These are phyloP conservation scores for Harringtonia aguacate DNA, from an alignment of 2,329 filamentous ascomycete genomes.

Conservation along the genomic window DNA sequence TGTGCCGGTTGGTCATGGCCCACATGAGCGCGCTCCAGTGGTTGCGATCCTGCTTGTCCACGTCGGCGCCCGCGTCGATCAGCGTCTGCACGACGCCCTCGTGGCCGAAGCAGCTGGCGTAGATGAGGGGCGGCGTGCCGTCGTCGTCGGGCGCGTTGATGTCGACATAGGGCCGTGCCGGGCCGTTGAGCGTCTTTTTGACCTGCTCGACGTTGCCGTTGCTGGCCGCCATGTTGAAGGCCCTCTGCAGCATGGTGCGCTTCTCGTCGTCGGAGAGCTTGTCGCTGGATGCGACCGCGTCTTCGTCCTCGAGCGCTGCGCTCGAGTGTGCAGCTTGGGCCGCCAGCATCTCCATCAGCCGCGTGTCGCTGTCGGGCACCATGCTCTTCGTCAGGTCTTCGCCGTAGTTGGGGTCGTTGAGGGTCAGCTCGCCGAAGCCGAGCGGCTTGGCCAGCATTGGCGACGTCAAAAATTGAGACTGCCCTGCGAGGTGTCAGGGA, in stretches of 20 bases:
- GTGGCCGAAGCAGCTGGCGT: constrained; percentile 96
- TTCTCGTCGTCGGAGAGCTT: constrained; percentile 69
- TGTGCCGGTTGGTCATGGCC: constrained; percentile 98
- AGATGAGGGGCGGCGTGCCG: constrained; percentile 91
- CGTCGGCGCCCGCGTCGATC: constrained; percentile 74
- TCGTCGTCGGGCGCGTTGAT: constrained; percentile 86
- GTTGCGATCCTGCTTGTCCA: constrained; percentile 90
- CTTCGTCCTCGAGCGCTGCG: constrained; percentile 67
- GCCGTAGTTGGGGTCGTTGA: constrained; percentile 69
- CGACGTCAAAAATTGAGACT: constrained; percentile 88
- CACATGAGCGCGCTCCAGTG: constrained; percentile 98
- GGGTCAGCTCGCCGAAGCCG: constrained; percentile 68
- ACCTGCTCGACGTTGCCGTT: constrained; percentile 87
- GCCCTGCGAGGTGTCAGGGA: constrained; percentile 43
- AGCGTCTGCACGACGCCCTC: constrained; percentile 77
- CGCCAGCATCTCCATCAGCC: constrained; percentile 91
- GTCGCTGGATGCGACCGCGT: constrained; percentile 64
- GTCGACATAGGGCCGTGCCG: constrained; percentile 66
- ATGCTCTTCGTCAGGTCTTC: constrained; percentile 46
- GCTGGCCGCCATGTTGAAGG: constrained; percentile 88
- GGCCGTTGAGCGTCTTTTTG: constrained; percentile 61
- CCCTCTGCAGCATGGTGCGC: constrained; percentile 69
- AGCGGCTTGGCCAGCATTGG: constrained; percentile 77
- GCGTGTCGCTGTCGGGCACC: constrained; percentile 66
- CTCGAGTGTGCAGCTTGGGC: constrained; percentile 74